Conservation (phyloP, 148 eudicot genomes). For the Fagopyrum tataricum region DNA sequence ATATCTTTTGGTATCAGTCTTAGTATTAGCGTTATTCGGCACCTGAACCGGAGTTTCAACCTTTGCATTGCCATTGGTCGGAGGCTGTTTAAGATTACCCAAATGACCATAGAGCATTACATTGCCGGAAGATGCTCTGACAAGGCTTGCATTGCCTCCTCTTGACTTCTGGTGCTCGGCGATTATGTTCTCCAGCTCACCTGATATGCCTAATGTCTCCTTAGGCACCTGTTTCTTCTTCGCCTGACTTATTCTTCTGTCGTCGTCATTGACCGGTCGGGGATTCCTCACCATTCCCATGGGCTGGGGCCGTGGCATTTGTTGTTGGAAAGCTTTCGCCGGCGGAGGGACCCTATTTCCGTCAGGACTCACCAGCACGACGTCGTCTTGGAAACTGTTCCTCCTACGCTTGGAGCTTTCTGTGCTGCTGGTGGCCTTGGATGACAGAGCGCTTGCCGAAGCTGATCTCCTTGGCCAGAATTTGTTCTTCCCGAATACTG, state of each 20-base stretch:
- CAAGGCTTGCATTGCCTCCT: constrained; percentile 34
- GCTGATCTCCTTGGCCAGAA: constrained; percentile 48
- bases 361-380: constrained; percentile 11
- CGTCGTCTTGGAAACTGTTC: constrained; percentile 33
- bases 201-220: constrained; percentile 44
- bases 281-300: background rate
- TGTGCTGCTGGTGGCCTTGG: constrained; percentile 12
- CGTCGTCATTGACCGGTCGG: no score
- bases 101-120: constrained; percentile 61
- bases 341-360: background rate
- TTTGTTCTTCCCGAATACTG: constrained; percentile 49
- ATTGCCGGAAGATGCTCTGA: constrained; percentile 76
- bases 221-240: constrained; percentile 33
- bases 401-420: constrained; percentile 29
- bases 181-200: constrained; percentile 86
- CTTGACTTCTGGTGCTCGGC: constrained; percentile 53
- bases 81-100: constrained; percentile 62
- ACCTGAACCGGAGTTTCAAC: background rate
- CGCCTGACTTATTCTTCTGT: background rate
- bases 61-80: background rate
- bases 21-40: background rate
- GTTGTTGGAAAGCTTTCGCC: background rate
- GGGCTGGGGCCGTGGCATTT: background rate
- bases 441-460: constrained; percentile 38
- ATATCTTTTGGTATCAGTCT: constrained; percentile 18